Evolutionary conservation across 2,329 filamentous ascomycete species (phyloP).

Genomic region (Lasiodiplodia citricola): DNA sequence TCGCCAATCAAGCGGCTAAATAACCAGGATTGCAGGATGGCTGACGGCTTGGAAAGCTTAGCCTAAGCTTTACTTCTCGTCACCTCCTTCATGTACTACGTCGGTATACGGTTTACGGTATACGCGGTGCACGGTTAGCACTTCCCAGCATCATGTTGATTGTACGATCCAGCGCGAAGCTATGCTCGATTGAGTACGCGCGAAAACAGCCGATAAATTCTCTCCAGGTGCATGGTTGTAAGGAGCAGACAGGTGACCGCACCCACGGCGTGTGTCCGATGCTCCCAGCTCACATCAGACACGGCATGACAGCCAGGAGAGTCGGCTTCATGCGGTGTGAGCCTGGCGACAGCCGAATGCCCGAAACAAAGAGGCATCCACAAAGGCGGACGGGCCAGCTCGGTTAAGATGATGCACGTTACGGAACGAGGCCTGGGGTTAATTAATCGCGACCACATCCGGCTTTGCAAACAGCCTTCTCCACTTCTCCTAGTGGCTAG

Average conservation of each 20-base stretch:
- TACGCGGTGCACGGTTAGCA: neutral
- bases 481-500: constrained; percentile 3
- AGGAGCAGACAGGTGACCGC: neutral
- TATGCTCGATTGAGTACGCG: neutral
- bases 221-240: neutral
- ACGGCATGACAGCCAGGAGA: constrained; percentile 2
- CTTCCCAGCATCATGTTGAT: neutral
- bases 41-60: constrained; percentile 4
- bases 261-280: neutral
- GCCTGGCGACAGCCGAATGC: constrained; percentile 4
- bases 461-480: neutral
- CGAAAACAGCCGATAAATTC: neutral
- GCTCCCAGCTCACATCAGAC: neutral
- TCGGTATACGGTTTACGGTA: neutral
- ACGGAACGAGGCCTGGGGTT: constrained; percentile 10
- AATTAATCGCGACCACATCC: constrained; percentile 8
- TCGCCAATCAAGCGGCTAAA: constrained; percentile 2
- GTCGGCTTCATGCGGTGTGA: constrained; percentile 5
- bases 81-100: neutral
- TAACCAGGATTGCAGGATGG: neutral
- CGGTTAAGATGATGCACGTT: constrained; percentile 8
- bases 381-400: neutral
- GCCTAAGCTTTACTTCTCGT: neutral
- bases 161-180: no score
- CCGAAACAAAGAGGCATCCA: constrained; percentile 9